Evolutionary conservation across 208 protist genomes (phyloP), one percentile per base, ranked within the genome.

Genomic region (Trypanosoma lewisi): DNA sequence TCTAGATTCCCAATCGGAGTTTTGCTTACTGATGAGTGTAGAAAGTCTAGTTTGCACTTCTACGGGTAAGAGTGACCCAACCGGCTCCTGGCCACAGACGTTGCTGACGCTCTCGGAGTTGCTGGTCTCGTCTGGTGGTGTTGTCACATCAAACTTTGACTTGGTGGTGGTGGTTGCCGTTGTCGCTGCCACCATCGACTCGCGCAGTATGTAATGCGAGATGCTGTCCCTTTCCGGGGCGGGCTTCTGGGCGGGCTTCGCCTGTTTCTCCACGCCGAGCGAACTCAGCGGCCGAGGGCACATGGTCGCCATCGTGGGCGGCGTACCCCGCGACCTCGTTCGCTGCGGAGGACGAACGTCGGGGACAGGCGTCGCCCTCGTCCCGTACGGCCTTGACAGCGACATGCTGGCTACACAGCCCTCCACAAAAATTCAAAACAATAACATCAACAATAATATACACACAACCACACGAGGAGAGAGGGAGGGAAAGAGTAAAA

Each of bases 11-110:
- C 33, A 63, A 0, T 59, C 59, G 14, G 51, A 48, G 45, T 73
- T 73, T 44, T 73, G 67, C 39, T 56, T 66, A 1, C 16, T 16
- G 21, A 67, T 61, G 30, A 73, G 47, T 31, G 36, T 50, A 14
- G 30, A 58, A 36, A 73, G 67, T 25, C 44, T 47, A 23, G 16
- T 49, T 52, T 39, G 39, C 21, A 73, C 21, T 16, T 67, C 52
- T 12, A 56, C 53, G 3, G 11, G 31, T 31, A 50, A 65, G 3
- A 53, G 25, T 0, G 41, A n/a, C n/a, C 2, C 21, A 0, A 37
- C 28, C 8, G n/a, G 6, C 0, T 12, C 62, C 9, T 28, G 4
- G 14, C 51, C 52, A n/a, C 6, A 6, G 23, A 16, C 12, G 9
- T 27, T 30, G n/a, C 19, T 1, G n/a, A 21, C 28, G 45, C 12